A percentile compares a stretch with the other conserved stretches of the same genome.
Evolutionary conservation across 495 filamentous ascomycete genomes (phyloP).

Genomic region (Daldinia loculata): DNA sequence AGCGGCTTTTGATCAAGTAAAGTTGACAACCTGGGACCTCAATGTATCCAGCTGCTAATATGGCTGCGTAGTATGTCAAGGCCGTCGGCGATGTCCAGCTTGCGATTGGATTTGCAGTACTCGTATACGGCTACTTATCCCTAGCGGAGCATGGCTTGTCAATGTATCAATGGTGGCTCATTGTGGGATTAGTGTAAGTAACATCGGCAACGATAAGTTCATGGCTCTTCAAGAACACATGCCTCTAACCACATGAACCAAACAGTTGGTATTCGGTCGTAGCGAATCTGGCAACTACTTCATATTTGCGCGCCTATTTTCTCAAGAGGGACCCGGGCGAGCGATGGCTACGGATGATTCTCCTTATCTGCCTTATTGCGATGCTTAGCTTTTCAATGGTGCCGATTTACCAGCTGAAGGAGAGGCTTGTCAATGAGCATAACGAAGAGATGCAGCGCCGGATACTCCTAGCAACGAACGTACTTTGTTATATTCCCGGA

Average conservation of each 20-base stretch:
- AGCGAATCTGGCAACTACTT: conserved; percentile 36
- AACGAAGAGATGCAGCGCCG: conserved; percentile 23
- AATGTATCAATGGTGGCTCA: conserved; percentile 44
- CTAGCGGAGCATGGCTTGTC: conserved; percentile 32
- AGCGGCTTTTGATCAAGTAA: conserved; percentile 36
- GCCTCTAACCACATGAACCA: conserved; percentile 7
- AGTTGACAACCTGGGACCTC: not conserved
- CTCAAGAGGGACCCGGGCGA: conserved; percentile 30
- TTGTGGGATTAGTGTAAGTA: conserved; percentile 40
- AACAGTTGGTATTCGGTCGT: conserved; percentile 40
- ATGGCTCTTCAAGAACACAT: not conserved
- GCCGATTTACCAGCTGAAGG: conserved; percentile 37
- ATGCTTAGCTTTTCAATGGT: conserved; percentile 37
- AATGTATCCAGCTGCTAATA: conserved; percentile 18
- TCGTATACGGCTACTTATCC: conserved; percentile 30
- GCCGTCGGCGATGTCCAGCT: conserved; percentile 41
- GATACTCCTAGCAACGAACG: conserved; percentile 33
- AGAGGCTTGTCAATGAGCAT: conserved; percentile 38
- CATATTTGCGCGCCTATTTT: conserved; percentile 35
- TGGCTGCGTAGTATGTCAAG: conserved; percentile 26
- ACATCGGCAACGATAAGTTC: not conserved
- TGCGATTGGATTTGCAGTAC: conserved; percentile 34
- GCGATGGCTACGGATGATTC: conserved; percentile 29
- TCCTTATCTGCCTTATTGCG: conserved; percentile 33
- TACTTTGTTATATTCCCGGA: conserved; percentile 36